Percentiles rank a stretch among this genome's conserved stretches.
Conservation (phyloP, 768 basidiomycete genomes). For the Guyanaporus albipodus region DNA sequence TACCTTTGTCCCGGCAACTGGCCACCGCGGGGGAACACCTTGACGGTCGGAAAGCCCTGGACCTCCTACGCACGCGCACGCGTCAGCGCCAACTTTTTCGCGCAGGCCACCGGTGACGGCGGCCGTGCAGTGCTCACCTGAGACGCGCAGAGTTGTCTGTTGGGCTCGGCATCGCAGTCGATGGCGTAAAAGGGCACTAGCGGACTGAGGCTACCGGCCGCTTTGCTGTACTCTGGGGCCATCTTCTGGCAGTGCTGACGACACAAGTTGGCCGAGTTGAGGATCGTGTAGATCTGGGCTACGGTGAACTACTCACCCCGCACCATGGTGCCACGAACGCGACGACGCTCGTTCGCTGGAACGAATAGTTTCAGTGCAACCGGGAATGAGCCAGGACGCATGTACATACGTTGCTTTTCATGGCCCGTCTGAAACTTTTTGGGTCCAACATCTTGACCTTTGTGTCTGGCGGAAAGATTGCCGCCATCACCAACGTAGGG, state of each 20-base stretch:
- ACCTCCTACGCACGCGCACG: slow-evolving; percentile 46
- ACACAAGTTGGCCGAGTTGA: not conserved
- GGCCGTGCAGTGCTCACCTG: slow-evolving; percentile 60
- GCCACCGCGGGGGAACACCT: slow-evolving; percentile 80
- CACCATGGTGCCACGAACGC: slow-evolving; percentile 98
- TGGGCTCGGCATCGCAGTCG: slow-evolving; percentile 83
- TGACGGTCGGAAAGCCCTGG: slow-evolving; percentile 92
- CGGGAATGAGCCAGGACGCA: not conserved
- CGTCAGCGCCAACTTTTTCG: not conserved
- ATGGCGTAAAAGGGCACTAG: slow-evolving; percentile 87
- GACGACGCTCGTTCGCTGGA: slow-evolving; percentile 69
- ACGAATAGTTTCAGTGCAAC: not conserved
- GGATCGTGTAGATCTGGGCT: not conserved
- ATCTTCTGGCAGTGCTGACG: slow-evolving; percentile 73
- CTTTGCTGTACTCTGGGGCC: slow-evolving; percentile 82
- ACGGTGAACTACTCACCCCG: slow-evolving; percentile 48
- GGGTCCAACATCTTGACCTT: slow-evolving; percentile 71
- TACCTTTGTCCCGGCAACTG: slow-evolving; percentile 60
- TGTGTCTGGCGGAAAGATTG: slow-evolving; percentile 46
- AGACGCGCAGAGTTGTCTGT: slow-evolving; percentile 78
- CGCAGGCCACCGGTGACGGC: too few relatives aligned
- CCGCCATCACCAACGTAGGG: slow-evolving; percentile 41
- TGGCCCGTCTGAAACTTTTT: slow-evolving; percentile 63
- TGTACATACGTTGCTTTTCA: slow-evolving; percentile 69
- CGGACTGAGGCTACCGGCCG: slow-evolving; percentile 73